Percentiles rank a stretch among this genome's conserved stretches.
phyloP scores from a whole-genome alignment of 768 basidiomycete genomes.

The Trametes villosa region DNA sequence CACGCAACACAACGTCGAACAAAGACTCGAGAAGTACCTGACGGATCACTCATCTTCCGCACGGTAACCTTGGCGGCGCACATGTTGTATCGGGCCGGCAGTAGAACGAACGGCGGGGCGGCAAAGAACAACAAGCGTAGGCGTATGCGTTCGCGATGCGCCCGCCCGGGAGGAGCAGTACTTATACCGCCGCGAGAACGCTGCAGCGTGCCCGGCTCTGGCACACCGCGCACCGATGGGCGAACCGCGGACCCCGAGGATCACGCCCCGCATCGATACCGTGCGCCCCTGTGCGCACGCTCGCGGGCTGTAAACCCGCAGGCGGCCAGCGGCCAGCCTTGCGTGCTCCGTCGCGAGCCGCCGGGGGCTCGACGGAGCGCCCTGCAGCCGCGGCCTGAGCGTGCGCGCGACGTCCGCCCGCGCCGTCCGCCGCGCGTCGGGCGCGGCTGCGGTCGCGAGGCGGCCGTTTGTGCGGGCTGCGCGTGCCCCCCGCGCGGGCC shows the following conservation, averaged over 20 bases:
- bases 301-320: background rate
- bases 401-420: no score
- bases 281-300: slow-evolving; percentile 7
- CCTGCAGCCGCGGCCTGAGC: no score
- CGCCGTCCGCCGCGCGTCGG: background rate
- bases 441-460: background rate
- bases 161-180: background rate
- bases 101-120: background rate
- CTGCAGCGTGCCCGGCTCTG: slow-evolving; percentile 6
- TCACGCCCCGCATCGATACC: slow-evolving; percentile 9
- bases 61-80: slow-evolving; percentile 1
- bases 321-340: background rate
- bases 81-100: background rate
- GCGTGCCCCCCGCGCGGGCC: background rate
- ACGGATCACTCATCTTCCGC: slow-evolving; percentile 20
- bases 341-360: background rate
- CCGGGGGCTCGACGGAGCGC: background rate
- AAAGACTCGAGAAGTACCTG: slow-evolving; percentile 26
- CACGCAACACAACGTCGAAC: no score
- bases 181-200: slow-evolving; percentile 11
- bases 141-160: background rate
- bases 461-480: background rate
- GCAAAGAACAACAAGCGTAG: background rate
- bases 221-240: background rate
- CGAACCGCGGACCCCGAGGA: slow-evolving; percentile 22